A percentile compares a stretch with the other conserved stretches of the same genome.
Conservation (phyloP, 2,329 filamentous ascomycete genomes). For the Westerdykella sp. region DNA sequence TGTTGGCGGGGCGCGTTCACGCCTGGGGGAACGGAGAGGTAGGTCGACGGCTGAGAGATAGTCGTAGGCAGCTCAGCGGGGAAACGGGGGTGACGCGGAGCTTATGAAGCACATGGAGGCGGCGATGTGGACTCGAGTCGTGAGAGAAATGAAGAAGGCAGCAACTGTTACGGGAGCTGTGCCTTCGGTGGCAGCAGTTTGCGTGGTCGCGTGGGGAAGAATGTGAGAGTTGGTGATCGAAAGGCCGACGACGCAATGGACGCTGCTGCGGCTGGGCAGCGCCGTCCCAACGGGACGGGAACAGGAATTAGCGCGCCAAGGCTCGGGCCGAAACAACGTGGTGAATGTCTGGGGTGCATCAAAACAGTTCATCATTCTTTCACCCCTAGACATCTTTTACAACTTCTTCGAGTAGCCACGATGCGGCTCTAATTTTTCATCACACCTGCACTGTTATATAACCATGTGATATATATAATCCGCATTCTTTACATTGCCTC, state of each 20-base stretch:
- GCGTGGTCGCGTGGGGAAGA: background rate
- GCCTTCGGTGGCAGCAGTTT: background rate
- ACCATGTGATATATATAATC: no score
- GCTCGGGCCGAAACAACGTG: background rate
- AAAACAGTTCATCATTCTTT: no score
- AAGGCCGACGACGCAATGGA: background rate
- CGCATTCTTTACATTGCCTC: no score
- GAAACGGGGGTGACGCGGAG: slow-evolving; percentile 14
- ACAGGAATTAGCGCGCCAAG: background rate
- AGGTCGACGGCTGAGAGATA: slow-evolving; percentile 4
- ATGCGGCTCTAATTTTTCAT: no score
- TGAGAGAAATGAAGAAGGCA: background rate
- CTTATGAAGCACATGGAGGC: slow-evolving; percentile 27
- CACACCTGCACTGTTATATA: no score
- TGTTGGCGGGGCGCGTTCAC: slow-evolving; percentile 10
- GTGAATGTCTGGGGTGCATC: no score
- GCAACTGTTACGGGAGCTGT: no score
- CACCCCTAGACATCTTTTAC: no score
- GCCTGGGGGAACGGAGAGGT: slow-evolving; percentile 6
- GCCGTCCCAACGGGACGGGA: background rate
- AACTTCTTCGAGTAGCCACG: no score
- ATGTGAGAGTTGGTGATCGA: background rate
- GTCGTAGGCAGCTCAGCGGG: slow-evolving; percentile 22
- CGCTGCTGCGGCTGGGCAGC: background rate
- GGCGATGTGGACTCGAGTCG: slow-evolving; percentile 5